These are phyloP conservation scores for Pugionium dolabratum DNA, from an alignment of 345 rosid genomes.

Conservation along the genomic window DNA sequence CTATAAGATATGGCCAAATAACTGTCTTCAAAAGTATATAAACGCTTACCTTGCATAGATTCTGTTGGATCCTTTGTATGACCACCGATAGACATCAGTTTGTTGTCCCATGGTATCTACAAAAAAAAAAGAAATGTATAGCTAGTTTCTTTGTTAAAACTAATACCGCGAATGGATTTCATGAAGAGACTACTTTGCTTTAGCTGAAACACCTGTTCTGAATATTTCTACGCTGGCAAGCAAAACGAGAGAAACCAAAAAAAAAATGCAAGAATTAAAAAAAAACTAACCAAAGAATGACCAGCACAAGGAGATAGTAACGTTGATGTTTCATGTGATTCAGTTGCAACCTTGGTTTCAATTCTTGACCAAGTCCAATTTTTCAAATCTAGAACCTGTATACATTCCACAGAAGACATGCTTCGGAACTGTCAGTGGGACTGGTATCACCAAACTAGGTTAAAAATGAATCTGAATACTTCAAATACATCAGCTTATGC, in stretches of 20 bases:
- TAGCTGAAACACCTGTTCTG: constrained; percentile 17
- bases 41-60: constrained; percentile 60
- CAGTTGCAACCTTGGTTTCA: constrained; percentile 62
- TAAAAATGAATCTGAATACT: not conserved
- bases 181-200: constrained; percentile 8
- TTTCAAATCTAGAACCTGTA: constrained; percentile 92
- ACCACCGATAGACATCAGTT: constrained; percentile 83
- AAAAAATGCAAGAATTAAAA: constrained; percentile 18
- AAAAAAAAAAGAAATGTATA: constrained; percentile 24
- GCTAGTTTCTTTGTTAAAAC: constrained; percentile 28
- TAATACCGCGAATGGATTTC: constrained; percentile 22
- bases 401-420: constrained; percentile 30
- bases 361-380: constrained; percentile 96
- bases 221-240: constrained; percentile 23
- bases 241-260: constrained; percentile 2
- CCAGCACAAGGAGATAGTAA: constrained; percentile 84
- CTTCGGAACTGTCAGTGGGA: constrained; percentile 5
- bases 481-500: constrained; percentile 23
- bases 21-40: constrained; percentile 2
- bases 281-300: constrained; percentile 84
- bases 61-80: constrained; percentile 86
- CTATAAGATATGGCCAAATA: constrained; percentile 15
- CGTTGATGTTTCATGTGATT: constrained; percentile 53
- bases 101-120: constrained; percentile 86
- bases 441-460: no score